Base-by-base conservation (phyloP, 2,329 filamentous ascomycete genomes). In the Alternaria arborescens region DNA sequence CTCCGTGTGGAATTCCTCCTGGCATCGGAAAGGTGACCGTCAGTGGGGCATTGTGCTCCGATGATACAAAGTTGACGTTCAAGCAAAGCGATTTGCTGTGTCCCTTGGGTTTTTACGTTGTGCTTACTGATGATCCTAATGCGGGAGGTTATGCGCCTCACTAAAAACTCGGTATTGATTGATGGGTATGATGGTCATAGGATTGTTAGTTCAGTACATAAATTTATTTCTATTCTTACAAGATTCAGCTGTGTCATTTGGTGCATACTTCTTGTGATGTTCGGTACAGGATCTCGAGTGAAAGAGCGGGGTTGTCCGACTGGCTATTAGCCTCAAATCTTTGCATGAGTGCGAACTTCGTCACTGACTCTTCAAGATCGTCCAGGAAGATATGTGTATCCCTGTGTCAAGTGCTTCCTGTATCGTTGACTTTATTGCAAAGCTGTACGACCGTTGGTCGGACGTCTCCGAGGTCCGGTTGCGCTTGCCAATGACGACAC, bases 21-120 rank as follows among this genome's bases (percentile, higher is more conserved):
- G 58, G 62, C 5, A 64, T 65, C 12, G 69, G 66, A 6, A 58
- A 50, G 42, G 64, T 70, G 8, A 70, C 67, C 3, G 67, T 73
- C 1, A 61, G 58, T 18, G 70, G 69, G 14, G 61, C 58, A 24
- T 50, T 73, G 58, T 73, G 71, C 56, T 66, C 63, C 5, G 62
- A 64, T 41, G 67, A 72, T 54, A 71, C 70, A 26, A 62, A 55
- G 7, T 67, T 71, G 28, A 40, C 61, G 28, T 73, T 70, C 34
- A 64, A 63, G 57, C 70, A 73, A 61, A 71, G 65, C 34, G 47
- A 68, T 30, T 22, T 47, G 26, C n/a, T 38, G 8, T 73, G 70
- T 53, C 70, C 71, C n/a, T 10, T 71, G 38, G 71, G 71, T 1
- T 72, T 73, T 41, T 73, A 68, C 48, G 69, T 73, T 43, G 56